Base-by-base conservation (phyloP, 2,329 filamentous ascomycete genomes). In the Massarina eburnea region DNA sequence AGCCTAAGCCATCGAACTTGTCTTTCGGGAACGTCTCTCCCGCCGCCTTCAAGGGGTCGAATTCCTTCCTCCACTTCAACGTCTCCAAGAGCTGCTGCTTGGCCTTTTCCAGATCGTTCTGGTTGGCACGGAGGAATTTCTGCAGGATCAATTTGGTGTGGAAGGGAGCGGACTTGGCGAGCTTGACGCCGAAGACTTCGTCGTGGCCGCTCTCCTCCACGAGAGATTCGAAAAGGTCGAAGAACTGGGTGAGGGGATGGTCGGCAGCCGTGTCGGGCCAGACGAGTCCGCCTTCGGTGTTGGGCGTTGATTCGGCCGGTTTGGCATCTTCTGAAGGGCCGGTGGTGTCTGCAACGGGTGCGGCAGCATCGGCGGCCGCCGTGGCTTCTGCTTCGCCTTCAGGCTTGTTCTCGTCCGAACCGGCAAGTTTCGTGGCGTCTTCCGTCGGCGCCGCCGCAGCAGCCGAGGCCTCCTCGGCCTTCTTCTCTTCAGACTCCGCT, bases 101-200 rank as follows among this genome's bases (percentile, higher is more conserved):
- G 14, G 91, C 89, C 65, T 85, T 85, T 42, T 77, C 76, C 6
- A 89, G 68, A 62, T 95, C 84, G 51, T 86, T 85, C 51, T 85
- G 83, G 68, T 96, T 96, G 67, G 91, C 92, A 58, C 91, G 89
- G 45, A 97, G 81, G 74, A 91, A 96, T 76, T 96, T 97, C 68
- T 95, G 90, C 39, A 96, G 78, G 41, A 96, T 82, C 59, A 96
- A 85, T 66, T 88, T 85, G 38, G 88, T 91, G 43, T 88, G 88
- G 41, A 91, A 78, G 17, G 90, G 79, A 33, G 66, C 64, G 30
- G 62, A 55, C 14, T 59, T 56, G 37, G 58, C 54, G 35, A 96
- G 81, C 24, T 80, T 75, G 43, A 96, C 83, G 39, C 91, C 91
- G 83, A 91, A 97, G 79, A 96, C 88, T 76, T 96, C 91, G 41